Evolutionary conservation across 148 eudicot species (phyloP).

Genomic region (Persicaria maculosa): DNA sequence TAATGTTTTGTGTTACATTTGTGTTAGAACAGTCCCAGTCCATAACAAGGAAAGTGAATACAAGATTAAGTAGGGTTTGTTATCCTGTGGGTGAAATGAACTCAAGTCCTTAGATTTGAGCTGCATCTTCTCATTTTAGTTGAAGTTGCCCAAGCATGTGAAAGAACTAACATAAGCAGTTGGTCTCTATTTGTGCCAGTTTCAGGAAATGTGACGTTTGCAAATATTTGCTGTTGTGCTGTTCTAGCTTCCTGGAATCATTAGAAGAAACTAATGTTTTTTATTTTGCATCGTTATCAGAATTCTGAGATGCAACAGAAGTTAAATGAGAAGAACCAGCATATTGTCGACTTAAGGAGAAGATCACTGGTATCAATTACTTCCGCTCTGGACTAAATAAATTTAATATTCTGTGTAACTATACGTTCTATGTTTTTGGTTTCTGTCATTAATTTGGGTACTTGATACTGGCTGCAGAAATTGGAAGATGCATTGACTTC

Average conservation of each 20-base stretch:
- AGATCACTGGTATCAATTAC: conserved; percentile 43
- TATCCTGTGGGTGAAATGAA: background rate
- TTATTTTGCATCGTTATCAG: conserved; percentile 27
- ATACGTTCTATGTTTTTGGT: background rate
- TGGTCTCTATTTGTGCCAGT: background rate
- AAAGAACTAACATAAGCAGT: background rate
- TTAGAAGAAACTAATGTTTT: conserved; percentile 1
- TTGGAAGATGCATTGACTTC: conserved; percentile 16
- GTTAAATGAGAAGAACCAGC: conserved; percentile 51
- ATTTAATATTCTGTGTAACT: background rate
- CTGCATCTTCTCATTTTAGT: background rate
- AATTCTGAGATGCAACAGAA: conserved; percentile 48
- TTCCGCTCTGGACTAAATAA: background rate
- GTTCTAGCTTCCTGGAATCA: background rate
- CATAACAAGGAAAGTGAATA: background rate
- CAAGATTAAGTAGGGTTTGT: background rate
- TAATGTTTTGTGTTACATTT: background rate
- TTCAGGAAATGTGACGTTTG: no score
- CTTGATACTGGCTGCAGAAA: conserved; percentile 9
- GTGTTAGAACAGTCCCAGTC: background rate
- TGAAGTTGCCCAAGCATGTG: background rate
- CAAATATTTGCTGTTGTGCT: no score
- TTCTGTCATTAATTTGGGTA: background rate
- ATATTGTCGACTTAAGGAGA: conserved; percentile 48
- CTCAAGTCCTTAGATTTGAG: background rate